phyloP scores from a whole-genome alignment of 441 rosid genomes.

The Flueggea neowawraea region DNA sequence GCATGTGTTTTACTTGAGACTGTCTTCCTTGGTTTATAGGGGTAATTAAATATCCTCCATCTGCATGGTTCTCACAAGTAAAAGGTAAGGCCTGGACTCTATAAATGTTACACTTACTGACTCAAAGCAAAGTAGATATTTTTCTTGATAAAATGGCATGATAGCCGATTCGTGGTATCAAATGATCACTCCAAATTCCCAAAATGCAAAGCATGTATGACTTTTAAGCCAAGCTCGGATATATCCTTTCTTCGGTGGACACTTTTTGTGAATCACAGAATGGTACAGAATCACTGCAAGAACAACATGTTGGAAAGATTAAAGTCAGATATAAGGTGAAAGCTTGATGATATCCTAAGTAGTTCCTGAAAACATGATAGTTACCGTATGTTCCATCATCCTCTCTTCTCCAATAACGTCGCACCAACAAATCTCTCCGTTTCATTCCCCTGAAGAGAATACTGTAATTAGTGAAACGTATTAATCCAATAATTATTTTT shows the following conservation, averaged over 20 bases:
- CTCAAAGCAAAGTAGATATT: no score
- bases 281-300: slow-evolving; percentile 81
- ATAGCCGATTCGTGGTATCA: no score
- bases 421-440: slow-evolving; percentile 71
- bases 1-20: no score
- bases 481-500: neutral
- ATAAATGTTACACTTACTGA: no score
- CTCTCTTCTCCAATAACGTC: slow-evolving; percentile 96
- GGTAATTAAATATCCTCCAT: no score
- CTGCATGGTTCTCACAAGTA: no score
- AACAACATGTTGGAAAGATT: slow-evolving; percentile 14
- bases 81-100: no score
- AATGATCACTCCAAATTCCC: no score
- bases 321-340: slow-evolving; percentile 1
- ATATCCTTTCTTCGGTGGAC: slow-evolving; percentile 62
- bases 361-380: neutral
- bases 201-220: slow-evolving; percentile 48
- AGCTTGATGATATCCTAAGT: neutral
- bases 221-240: no score
- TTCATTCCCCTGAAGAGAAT: slow-evolving; percentile 59
- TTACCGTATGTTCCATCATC: slow-evolving; percentile 97
- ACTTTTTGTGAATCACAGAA: slow-evolving; percentile 82
- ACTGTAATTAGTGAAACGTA: slow-evolving; percentile 4
- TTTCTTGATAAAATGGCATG: no score
- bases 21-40: no score